phyloP scores from a whole-genome alignment of 163 green algal genomes.

The Chlamydomonas reinhardtii region DNA sequence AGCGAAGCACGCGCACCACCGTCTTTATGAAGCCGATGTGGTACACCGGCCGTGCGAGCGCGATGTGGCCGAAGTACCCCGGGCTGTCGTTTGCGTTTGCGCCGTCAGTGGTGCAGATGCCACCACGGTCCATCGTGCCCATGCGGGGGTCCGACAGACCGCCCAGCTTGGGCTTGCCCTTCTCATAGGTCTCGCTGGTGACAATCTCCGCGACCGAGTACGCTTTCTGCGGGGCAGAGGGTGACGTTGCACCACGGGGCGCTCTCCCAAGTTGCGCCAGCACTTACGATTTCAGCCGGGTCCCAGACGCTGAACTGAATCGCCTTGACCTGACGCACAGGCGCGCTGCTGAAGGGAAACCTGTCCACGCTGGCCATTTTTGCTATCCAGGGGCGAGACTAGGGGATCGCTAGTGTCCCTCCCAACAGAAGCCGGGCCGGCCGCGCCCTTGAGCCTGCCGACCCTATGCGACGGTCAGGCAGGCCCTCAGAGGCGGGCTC shows the following conservation, averaged over 20 bases:
- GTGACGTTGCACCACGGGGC: background rate
- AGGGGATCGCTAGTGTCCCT: too few species aligned
- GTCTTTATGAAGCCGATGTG: constrained; percentile 97
- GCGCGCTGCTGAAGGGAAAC: constrained; percentile 87
- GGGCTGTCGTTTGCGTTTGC: constrained; percentile 90
- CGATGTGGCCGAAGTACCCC: constrained; percentile 97
- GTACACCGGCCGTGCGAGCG: constrained; percentile 95
- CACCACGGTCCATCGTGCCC: constrained; percentile 94
- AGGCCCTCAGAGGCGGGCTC: too few species aligned
- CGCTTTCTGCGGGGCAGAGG: constrained; percentile 75
- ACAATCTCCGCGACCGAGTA: constrained; percentile 97
- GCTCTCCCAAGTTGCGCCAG: background rate
- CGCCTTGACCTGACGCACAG: constrained; percentile 89
- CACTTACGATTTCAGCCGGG: constrained; percentile 97
- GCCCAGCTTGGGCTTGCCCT: constrained; percentile 87
- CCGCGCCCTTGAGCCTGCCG: too few species aligned
- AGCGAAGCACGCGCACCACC: constrained; percentile 95
- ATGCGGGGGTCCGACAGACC: constrained; percentile 95
- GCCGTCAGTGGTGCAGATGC: constrained; percentile 92
- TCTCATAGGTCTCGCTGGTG: constrained; percentile 92
- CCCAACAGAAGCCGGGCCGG: too few species aligned
- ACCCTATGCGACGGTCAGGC: too few species aligned
- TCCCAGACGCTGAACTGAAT: constrained; percentile 97
- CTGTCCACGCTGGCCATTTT: constrained; percentile 79
- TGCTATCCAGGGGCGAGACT: too few species aligned